Percentiles rank a stretch among this genome's conserved stretches.
Conservation (phyloP, 2,329 filamentous ascomycete genomes). For the Venturia aucupariae region DNA sequence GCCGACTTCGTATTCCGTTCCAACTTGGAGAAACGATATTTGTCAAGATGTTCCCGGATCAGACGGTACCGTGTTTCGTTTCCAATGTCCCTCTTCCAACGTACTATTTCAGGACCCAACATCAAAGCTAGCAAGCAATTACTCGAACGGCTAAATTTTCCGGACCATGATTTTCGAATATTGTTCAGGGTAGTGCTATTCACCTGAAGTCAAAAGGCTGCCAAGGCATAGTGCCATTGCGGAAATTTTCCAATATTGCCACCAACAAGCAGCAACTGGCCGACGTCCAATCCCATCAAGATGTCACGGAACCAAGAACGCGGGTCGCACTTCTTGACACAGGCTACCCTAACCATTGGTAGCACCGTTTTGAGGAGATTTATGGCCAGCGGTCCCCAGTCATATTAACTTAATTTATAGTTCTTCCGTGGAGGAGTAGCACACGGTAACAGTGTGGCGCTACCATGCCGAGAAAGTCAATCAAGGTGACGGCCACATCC, state of each 20-base stretch:
- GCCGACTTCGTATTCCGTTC: neutral
- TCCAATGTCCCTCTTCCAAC: neutral
- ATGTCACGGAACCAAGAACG: neutral
- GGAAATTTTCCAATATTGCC: neutral
- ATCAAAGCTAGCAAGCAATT: neutral
- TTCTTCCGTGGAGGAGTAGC: slow-evolving; percentile 4
- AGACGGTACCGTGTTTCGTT: slow-evolving; percentile 3
- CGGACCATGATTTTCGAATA: neutral
- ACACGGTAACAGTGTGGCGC: neutral
- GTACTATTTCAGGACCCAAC: neutral
- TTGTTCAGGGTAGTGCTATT: neutral
- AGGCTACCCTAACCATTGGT: neutral
- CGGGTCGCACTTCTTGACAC: neutral
- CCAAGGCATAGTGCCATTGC: neutral
- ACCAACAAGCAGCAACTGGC: neutral
- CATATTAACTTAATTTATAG: slow-evolving; percentile 5
- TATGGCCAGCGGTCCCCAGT: neutral
- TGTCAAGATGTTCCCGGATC: neutral
- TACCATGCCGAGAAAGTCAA: neutral
- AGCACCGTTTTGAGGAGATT: neutral
- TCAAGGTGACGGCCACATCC: neutral
- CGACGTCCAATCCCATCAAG: neutral
- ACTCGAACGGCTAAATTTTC: neutral
- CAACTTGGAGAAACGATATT: neutral
- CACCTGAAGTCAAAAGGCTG: neutral